phyloP scores from a whole-genome alignment of 257 asterid species.

The Forsythia suspensa region DNA sequence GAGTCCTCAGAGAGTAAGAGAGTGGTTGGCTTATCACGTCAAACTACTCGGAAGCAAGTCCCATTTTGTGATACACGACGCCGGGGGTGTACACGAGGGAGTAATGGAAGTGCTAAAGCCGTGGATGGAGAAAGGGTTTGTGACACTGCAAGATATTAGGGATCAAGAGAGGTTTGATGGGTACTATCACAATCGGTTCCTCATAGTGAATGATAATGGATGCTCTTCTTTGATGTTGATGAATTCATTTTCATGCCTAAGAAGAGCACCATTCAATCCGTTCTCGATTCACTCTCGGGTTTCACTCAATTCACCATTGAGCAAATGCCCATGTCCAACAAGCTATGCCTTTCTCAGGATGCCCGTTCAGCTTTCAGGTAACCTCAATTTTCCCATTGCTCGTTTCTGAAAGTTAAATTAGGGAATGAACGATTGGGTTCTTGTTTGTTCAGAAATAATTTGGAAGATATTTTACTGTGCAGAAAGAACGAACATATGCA shows the following conservation, averaged over 20 bases:
- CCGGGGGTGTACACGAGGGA: constrained; percentile 75
- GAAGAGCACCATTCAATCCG: constrained; percentile 53
- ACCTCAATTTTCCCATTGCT: neutral
- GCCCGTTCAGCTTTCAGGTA: constrained; percentile 61
- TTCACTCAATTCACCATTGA: constrained; percentile 76
- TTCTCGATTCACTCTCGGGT: constrained; percentile 49
- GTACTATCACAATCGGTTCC: constrained; percentile 79
- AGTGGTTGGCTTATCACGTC: constrained; percentile 80
- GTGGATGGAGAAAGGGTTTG: constrained; percentile 78
- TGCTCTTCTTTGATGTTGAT: constrained; percentile 83
- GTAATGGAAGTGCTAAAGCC: constrained; percentile 66
- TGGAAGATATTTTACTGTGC: neutral
- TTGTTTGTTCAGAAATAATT: neutral
- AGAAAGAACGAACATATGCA: neutral
- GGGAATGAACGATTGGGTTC: neutral
- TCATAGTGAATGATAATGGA: constrained; percentile 81
- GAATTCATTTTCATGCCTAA: constrained; percentile 69
- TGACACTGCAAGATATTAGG: constrained; percentile 68
- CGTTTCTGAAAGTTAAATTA: neutral
- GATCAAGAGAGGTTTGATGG: constrained; percentile 86
- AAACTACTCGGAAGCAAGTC: constrained; percentile 57
- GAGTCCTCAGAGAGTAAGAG: constrained; percentile 73
- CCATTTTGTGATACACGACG: constrained; percentile 86
- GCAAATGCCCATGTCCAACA: constrained; percentile 80
- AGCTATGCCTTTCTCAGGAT: constrained; percentile 64